phyloP scores from a whole-genome alignment of 2,329 filamentous ascomycete species.

The Phoma sp. region DNA sequence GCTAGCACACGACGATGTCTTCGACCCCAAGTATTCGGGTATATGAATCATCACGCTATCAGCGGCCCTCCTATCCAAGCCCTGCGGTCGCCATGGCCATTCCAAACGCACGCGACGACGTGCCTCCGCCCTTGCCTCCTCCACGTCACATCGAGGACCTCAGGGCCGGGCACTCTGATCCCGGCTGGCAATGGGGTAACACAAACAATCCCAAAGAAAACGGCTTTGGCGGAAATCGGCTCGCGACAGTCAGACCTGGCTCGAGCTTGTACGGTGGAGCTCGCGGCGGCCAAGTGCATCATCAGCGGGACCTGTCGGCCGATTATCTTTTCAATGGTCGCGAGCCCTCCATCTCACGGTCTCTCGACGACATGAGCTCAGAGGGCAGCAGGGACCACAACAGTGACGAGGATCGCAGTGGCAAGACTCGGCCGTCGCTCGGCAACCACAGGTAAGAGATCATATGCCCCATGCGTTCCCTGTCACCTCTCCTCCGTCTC shows the following conservation, averaged over 20 bases:
- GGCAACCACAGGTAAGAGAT: slow-evolving; percentile 53
- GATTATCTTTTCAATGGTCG: slow-evolving; percentile 45
- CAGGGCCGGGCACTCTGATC: slow-evolving; percentile 64
- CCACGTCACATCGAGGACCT: slow-evolving; percentile 66
- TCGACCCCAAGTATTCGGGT: slow-evolving; percentile 52
- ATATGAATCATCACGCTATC: slow-evolving; percentile 51
- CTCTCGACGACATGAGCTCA: slow-evolving; percentile 47
- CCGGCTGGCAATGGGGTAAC: slow-evolving; percentile 70
- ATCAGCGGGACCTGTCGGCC: slow-evolving; percentile 34
- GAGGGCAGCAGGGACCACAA: slow-evolving; percentile 39
- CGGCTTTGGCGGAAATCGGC: slow-evolving; percentile 56
- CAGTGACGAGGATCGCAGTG: slow-evolving; percentile 49
- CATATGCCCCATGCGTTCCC: slow-evolving; percentile 9
- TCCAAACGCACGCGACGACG: slow-evolving; percentile 62
- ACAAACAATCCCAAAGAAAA: slow-evolving; percentile 60
- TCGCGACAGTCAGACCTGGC: slow-evolving; percentile 55
- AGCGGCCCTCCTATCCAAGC: slow-evolving; percentile 47
- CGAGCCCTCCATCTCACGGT: slow-evolving; percentile 50
- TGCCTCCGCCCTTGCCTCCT: slow-evolving; percentile 71
- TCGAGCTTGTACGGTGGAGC: slow-evolving; percentile 54
- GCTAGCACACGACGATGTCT: slow-evolving; percentile 42
- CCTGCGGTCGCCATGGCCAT: slow-evolving; percentile 66
- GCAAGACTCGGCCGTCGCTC: slow-evolving; percentile 44
- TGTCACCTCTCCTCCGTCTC: slow-evolving; percentile 1
- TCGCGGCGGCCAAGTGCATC: slow-evolving; percentile 24